These are phyloP conservation scores for Prunus salicina DNA, from an alignment of 306 rosid species.

Conservation along the genomic window DNA sequence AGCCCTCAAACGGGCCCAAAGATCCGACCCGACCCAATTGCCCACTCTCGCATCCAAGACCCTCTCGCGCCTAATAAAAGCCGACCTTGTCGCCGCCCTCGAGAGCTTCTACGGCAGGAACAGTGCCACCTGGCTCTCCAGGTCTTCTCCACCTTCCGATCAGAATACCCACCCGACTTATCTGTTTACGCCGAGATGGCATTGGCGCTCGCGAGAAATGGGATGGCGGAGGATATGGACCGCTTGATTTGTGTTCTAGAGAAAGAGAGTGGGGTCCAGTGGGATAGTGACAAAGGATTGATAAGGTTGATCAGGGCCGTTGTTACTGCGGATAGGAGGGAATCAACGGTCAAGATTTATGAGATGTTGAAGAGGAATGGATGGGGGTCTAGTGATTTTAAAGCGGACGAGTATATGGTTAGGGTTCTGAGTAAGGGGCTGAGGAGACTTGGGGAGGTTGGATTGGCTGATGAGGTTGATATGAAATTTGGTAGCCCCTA, in stretches of 20 bases:
- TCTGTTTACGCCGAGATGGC: conserved; percentile 55
- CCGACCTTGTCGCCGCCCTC: conserved; percentile 71
- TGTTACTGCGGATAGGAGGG: conserved; percentile 53
- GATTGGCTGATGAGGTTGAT: conserved; percentile 38
- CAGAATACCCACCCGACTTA: conserved; percentile 60
- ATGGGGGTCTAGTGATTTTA: conserved; percentile 39
- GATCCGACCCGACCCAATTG: conserved; percentile 44
- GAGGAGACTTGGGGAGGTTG: conserved; percentile 56
- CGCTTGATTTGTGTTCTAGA: conserved; percentile 53
- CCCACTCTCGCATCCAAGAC: conserved; percentile 38
- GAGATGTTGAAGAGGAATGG: conserved; percentile 60
- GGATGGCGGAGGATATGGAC: conserved; percentile 57
- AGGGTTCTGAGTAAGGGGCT: conserved; percentile 63
- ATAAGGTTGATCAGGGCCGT: conserved; percentile 61
- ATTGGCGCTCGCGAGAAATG: conserved; percentile 38
- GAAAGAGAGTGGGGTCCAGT: conserved; percentile 20
- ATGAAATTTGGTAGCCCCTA: conserved; percentile 26
- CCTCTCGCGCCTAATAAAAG: conserved; percentile 64
- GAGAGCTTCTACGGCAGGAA: conserved; percentile 83
- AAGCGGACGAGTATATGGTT: conserved; percentile 59
- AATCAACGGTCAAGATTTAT: conserved; percentile 74
- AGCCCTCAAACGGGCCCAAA: conserved; percentile 67
- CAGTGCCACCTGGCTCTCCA: conserved; percentile 60
- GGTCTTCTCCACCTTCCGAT: conserved; percentile 63
- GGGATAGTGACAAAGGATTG: conserved; percentile 53